phyloP scores from a whole-genome alignment of 75 land plant genomes.

The Selaginella moellendorffii region DNA sequence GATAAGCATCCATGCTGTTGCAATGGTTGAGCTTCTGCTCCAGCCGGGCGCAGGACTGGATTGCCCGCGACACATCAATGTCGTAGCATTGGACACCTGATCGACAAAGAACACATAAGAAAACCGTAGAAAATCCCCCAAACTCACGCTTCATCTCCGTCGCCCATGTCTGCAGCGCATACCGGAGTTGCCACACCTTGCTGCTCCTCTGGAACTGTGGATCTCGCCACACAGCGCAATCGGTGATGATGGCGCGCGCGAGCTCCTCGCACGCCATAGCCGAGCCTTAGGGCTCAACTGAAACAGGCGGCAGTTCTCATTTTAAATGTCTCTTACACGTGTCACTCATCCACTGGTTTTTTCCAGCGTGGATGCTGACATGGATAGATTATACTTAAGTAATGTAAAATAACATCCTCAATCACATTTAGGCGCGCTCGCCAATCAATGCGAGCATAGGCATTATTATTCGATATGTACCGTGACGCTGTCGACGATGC shows the following conservation, averaged over 20 bases:
- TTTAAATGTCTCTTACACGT: background rate
- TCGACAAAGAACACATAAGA: too few species aligned
- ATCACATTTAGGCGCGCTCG: too few species aligned
- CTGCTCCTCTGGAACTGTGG: slow-evolving; percentile 16
- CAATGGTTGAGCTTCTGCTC: slow-evolving; percentile 20
- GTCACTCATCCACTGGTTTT: background rate
- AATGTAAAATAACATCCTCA: too few species aligned
- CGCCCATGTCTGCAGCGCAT: slow-evolving; percentile 15
- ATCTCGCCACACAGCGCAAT: slow-evolving; percentile 17
- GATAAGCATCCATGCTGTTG: slow-evolving; percentile 17
- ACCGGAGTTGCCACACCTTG: slow-evolving; percentile 12
- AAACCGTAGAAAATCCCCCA: too few species aligned
- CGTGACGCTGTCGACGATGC: too few species aligned
- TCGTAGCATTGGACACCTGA: slow-evolving; percentile 20
- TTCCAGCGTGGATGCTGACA: too few species aligned
- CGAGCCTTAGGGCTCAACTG: too few species aligned
- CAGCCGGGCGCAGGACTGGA: slow-evolving; percentile 25
- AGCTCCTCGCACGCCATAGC: slow-evolving; percentile 12
- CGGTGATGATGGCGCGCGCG: slow-evolving; percentile 12
- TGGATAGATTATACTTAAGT: too few species aligned
- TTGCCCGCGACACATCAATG: slow-evolving; percentile 20
- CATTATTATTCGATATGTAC: too few species aligned
- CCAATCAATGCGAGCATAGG: too few species aligned
- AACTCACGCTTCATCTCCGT: background rate
- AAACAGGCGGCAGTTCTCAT: background rate